Evolutionary conservation across 805 yeast species (phyloP), one percentile per base, ranked within the genome.

Genomic region (Barnettozyma wickerhamii): DNA sequence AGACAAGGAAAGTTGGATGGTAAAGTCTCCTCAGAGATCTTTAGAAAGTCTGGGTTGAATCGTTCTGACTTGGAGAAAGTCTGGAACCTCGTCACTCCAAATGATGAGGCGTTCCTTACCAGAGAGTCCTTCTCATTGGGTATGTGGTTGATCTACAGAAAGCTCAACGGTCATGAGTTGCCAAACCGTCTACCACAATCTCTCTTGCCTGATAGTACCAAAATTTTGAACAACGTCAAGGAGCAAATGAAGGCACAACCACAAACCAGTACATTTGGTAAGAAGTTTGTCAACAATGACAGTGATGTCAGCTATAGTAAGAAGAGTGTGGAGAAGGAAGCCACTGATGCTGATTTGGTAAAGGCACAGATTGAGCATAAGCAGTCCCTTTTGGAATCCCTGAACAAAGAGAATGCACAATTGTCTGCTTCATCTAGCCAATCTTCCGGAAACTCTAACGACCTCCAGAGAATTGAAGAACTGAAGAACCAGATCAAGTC

Each of bases 111-210:
- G 5, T 79, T 77, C 57, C 76, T 91, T 50, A 85, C 86, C 59
- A 80, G 78, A 54, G 96, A 91, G 59, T 95, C 88, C 61, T 93
- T 91, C 66, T 84, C 96, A 0, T 89, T 93, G 27, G 97, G 98
- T 24, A 93, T 91, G 98, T 97, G 95, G 70, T 71, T 91, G 44
- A 91, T 91, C 33, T 91, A 93, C 65, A 77, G 96, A 60, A 76
- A 91, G 47, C 68, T 91, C 58, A 90, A 89, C 56, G 97, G 97
- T 3, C 79, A 77, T 48, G 87, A 84, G n/a, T 65, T 93, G 37
- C 99, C 99, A 19, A 58, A 71, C 35, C 69, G 79, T 40, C 72
- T 91, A 39, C 98, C 98, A 3, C 88, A 95, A 3, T 95, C 89
- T 56, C 74, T 91, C 48, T 68, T 89, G 23, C 98, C 99, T 7